Conservation (phyloP, 345 rosid genomes). For the Geranium rotundifolium region DNA sequence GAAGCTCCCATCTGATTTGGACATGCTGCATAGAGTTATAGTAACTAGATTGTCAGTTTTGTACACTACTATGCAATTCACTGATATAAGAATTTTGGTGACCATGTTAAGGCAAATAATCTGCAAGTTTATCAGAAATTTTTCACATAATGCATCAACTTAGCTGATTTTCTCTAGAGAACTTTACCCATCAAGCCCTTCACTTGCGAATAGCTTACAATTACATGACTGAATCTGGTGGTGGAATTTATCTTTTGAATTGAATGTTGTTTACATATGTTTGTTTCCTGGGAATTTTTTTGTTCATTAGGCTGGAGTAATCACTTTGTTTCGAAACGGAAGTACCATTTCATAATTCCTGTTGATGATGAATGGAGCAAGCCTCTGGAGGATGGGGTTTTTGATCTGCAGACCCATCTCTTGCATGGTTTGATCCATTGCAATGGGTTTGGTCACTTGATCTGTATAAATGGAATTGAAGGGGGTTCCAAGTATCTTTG, state of each 20-base stretch:
- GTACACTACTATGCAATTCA: no score
- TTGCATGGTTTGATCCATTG: constrained; percentile 80
- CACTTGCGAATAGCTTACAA: no score
- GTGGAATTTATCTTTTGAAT: neutral
- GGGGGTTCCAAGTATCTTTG: constrained; percentile 56
- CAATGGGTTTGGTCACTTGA: constrained; percentile 77
- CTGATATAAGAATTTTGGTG: no score
- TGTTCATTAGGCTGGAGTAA: constrained; percentile 77
- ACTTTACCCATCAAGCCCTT: no score
- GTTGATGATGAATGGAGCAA: constrained; percentile 45
- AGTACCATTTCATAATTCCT: constrained; percentile 69
- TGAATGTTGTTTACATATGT: neutral
- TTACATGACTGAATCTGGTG: neutral
- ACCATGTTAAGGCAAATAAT: no score
- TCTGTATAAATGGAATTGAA: constrained; percentile 69
- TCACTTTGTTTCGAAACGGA: constrained; percentile 53
- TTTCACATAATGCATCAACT: no score
- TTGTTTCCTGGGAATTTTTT: neutral
- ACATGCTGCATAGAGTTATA: no score
- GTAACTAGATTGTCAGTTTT: no score
- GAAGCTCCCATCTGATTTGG: no score
- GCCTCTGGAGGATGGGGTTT: constrained; percentile 39
- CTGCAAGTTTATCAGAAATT: no score
- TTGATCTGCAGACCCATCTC: constrained; percentile 52
- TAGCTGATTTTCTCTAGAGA: no score